phyloP scores from a whole-genome alignment of 768 basidiomycete genomes.

The Lactarius indigo region DNA sequence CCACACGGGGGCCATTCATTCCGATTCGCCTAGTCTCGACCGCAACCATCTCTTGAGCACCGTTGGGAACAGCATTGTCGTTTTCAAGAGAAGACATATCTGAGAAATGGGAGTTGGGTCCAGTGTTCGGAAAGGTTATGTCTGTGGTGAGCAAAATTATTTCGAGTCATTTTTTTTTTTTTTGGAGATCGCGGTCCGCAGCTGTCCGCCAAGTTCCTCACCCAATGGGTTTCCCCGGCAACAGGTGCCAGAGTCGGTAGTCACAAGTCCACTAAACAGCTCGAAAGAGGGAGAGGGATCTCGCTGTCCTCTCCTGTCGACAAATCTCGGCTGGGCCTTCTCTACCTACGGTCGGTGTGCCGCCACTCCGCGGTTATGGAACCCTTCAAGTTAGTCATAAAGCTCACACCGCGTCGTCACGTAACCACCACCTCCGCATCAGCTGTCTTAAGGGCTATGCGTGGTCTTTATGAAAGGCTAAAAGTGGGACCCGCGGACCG shows the following conservation, averaged over 20 bases:
- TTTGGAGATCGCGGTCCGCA: background rate
- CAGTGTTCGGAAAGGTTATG: background rate
- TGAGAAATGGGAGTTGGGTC: background rate
- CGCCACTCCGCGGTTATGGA: background rate
- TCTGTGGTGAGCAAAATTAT: background rate
- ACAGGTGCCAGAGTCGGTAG: no score
- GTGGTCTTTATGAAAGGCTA: background rate
- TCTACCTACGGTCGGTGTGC: background rate
- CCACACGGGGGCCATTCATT: conserved; percentile 34
- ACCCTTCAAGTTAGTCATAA: background rate
- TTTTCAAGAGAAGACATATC: conserved; percentile 65
- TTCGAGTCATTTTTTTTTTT: background rate
- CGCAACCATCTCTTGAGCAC: conserved; percentile 64
- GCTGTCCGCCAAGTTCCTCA: background rate
- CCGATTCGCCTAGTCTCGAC: conserved; percentile 47
- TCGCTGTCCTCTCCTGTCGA: background rate
- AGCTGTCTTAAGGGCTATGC: background rate
- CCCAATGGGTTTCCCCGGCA: background rate
- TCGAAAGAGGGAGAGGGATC: background rate
- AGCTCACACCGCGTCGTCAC: background rate
- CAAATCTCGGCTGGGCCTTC: background rate
- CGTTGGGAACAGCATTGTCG: conserved; percentile 44
- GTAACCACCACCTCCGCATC: background rate
- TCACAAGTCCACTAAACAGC: no score
- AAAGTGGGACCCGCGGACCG: background rate